These are phyloP conservation scores for Metschnikowia shivogae DNA, from an alignment of 805 yeast genomes.

Conservation along the genomic window DNA sequence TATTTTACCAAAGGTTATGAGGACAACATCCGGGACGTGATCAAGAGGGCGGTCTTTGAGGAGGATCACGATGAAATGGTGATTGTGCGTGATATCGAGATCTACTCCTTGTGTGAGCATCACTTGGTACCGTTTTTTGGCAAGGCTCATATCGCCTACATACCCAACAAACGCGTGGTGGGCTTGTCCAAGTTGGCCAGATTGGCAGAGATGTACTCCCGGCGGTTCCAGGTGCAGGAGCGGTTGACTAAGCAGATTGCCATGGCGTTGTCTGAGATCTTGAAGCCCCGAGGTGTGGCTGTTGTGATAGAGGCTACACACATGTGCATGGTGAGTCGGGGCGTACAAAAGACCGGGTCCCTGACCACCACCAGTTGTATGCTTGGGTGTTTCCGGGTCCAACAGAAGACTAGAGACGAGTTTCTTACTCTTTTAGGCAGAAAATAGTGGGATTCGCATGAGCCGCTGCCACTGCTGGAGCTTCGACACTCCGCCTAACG, in stretches of 20 bases:
- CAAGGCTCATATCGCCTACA: conserved; percentile 96
- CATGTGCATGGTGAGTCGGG: conserved; percentile 99
- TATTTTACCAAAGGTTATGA: conserved; percentile 96
- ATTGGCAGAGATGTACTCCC: conserved; percentile 92
- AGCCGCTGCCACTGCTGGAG: conserved; percentile 1
- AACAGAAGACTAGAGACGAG: conserved; percentile 95
- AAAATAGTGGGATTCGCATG: conserved; percentile 4
- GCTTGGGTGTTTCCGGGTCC: conserved; percentile 92
- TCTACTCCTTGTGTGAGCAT: conserved; percentile 92
- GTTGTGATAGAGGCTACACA: conserved; percentile 97
- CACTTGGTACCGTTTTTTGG: conserved; percentile 97
- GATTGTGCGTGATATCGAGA: conserved; percentile 89
- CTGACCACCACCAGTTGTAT: conserved; percentile 93
- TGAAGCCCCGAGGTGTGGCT: conserved; percentile 95
- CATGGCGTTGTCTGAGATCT: conserved; percentile 85
- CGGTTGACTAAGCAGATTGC: conserved; percentile 96
- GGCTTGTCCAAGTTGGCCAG: conserved; percentile 93
- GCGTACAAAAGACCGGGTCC: conserved; percentile 93
- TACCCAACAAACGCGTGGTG: conserved; percentile 88
- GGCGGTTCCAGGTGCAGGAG: conserved; percentile 97
- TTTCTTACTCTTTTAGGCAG: conserved; percentile 78
- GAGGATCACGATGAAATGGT: conserved; percentile 99
- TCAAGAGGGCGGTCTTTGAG: conserved; percentile 93
- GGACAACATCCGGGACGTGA: conserved; percentile 86
- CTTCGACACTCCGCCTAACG: conserved; percentile 4